phyloP scores from a whole-genome alignment of 2,329 filamentous ascomycete genomes.

The Cordyceps tenuipes region DNA sequence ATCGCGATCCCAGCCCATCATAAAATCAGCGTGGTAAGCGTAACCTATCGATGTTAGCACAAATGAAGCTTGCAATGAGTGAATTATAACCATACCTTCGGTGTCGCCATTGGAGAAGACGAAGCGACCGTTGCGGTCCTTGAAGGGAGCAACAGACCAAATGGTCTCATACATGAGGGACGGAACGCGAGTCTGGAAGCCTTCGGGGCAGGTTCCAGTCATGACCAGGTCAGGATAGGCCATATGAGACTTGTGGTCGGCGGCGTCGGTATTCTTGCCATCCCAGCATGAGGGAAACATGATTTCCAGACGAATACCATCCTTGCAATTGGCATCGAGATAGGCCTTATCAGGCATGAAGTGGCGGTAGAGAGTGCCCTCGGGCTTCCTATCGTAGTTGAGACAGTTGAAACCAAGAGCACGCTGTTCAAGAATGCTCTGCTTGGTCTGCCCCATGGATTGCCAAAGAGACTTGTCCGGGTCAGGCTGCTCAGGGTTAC shows the following conservation, averaged over 20 bases:
- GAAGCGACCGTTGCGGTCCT: slow-evolving; percentile 57
- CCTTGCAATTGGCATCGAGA: slow-evolving; percentile 70
- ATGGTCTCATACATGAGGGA: slow-evolving; percentile 82
- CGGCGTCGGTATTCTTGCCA: slow-evolving; percentile 47
- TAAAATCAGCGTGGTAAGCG: slow-evolving; percentile 74
- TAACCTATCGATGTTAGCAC: slow-evolving; percentile 40
- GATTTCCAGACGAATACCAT: slow-evolving; percentile 74
- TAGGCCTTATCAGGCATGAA: slow-evolving; percentile 70
- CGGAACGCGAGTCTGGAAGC: slow-evolving; percentile 58
- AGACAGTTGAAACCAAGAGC: slow-evolving; percentile 93
- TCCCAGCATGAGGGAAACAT: slow-evolving; percentile 92
- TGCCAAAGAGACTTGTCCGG: slow-evolving; percentile 63
- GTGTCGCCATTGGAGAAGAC: slow-evolving; percentile 71
- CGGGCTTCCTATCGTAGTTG: slow-evolving; percentile 60
- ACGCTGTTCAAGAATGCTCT: slow-evolving; percentile 65
- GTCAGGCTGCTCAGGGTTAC: slow-evolving; percentile 56
- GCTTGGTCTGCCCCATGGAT: slow-evolving; percentile 51
- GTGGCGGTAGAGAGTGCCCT: slow-evolving; percentile 73
- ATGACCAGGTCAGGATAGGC: slow-evolving; percentile 72
- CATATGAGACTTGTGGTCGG: slow-evolving; percentile 57
- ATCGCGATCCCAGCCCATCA: slow-evolving; percentile 64
- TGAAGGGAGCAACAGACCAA: slow-evolving; percentile 63
- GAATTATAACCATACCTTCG: slow-evolving; percentile 43
- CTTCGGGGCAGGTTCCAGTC: slow-evolving; percentile 64
- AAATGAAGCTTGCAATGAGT: neutral